phyloP scores from a whole-genome alignment of 768 basidiomycete genomes.

The Chalciporus chontae region DNA sequence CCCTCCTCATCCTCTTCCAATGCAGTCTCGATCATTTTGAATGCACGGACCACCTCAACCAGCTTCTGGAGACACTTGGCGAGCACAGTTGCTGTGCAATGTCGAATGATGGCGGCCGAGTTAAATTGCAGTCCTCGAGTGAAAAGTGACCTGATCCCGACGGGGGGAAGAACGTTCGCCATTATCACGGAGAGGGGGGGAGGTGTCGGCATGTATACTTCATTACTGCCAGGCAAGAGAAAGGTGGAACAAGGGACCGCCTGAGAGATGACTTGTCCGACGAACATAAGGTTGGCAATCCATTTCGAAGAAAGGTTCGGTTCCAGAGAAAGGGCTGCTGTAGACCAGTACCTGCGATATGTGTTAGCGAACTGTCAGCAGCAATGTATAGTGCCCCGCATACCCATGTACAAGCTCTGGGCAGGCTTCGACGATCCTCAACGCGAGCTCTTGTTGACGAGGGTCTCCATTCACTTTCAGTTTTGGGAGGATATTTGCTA shows the following conservation, averaged over 20 bases:
- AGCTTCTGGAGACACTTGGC: slow-evolving; percentile 76
- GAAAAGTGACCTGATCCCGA: slow-evolving; percentile 65
- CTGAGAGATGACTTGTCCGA: slow-evolving; percentile 73
- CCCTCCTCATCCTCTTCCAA: slow-evolving; percentile 65
- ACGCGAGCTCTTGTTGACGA: slow-evolving; percentile 78
- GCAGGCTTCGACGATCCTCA: slow-evolving; percentile 74
- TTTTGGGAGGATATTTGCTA: slow-evolving; percentile 67
- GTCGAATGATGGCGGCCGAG: slow-evolving; percentile 64
- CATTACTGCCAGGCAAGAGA: slow-evolving; percentile 41
- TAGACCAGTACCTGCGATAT: slow-evolving; percentile 65
- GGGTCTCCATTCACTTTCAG: slow-evolving; percentile 86
- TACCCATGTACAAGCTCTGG: slow-evolving; percentile 65
- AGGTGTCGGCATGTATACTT: slow-evolving; percentile 64
- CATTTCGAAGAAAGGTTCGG: slow-evolving; percentile 86
- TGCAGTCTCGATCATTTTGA: slow-evolving; percentile 46
- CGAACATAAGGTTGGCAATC: slow-evolving; percentile 85
- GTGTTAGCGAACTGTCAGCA: too few relatives aligned
- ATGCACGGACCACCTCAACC: slow-evolving; percentile 44
- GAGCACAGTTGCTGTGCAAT: slow-evolving; percentile 76
- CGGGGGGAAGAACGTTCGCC: slow-evolving; percentile 76
- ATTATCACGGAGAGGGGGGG: slow-evolving; percentile 70
- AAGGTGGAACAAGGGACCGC: slow-evolving; percentile 67
- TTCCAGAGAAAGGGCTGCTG: slow-evolving; percentile 68
- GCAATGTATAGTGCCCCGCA: too few relatives aligned
- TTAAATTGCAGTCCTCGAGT: slow-evolving; percentile 77